A percentile compares a stretch with the other conserved stretches of the same genome.
These are phyloP conservation scores for Aureobasidium leucospermi DNA, from an alignment of 2,329 filamentous ascomycete genomes.

Conservation along the genomic window DNA sequence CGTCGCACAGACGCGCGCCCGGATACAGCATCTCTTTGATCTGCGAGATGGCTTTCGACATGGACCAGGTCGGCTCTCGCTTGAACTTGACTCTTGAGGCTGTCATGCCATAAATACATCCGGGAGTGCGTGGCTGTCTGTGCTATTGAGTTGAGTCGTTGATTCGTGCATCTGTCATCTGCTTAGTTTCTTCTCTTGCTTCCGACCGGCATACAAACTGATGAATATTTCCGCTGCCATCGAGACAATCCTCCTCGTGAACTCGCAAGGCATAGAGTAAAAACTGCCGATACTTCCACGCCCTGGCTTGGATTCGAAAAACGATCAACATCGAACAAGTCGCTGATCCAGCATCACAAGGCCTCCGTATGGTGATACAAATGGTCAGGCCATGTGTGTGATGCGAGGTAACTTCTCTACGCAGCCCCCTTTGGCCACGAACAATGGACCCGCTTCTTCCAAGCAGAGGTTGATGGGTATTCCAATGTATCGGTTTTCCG, in stretches of 20 bases:
- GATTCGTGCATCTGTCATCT: not conserved
- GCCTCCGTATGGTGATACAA: not conserved
- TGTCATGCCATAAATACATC: conserved; percentile 1
- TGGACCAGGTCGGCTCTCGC: not conserved
- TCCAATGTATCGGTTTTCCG: not conserved
- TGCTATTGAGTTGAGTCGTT: not conserved
- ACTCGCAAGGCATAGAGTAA: not conserved
- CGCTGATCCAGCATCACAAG: not conserved
- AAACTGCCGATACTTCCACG: not conserved
- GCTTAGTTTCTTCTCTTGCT: not conserved
- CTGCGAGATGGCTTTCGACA: not conserved
- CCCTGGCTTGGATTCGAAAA: not conserved
- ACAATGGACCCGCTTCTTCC: conserved; percentile 2
- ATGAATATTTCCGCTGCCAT: not conserved
- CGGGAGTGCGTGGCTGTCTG: not conserved
- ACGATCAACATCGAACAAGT: not conserved
- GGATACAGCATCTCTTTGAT: not conserved
- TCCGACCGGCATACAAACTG: not conserved
- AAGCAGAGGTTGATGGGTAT: not conserved
- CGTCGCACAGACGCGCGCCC: not conserved
- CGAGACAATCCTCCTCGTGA: not conserved
- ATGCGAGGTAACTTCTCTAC: not conserved
- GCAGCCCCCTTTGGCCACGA: not conserved
- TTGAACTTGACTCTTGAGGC: not conserved
- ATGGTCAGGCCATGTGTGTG: not conserved